These are phyloP conservation scores for Amanita muscaria DNA, from an alignment of 768 basidiomycete genomes.

Conservation along the genomic window DNA sequence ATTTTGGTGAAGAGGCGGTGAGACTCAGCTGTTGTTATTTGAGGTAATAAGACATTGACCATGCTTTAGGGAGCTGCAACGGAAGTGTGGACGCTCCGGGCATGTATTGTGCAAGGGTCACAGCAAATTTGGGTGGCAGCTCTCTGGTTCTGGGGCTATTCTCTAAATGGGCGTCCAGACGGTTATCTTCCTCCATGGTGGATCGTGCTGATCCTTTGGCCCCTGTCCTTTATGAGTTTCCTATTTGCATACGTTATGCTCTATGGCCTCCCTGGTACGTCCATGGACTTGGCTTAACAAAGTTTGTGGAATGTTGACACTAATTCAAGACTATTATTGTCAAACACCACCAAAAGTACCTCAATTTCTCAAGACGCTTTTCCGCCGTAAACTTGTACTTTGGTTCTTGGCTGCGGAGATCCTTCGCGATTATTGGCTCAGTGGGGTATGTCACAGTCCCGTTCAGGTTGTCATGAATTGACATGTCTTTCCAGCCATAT, in stretches of 20 bases:
- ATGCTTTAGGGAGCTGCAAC: constrained; percentile 73
- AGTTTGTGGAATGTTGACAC: neutral
- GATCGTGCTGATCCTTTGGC: constrained; percentile 79
- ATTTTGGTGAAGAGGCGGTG: constrained; percentile 95
- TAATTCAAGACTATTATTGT: constrained; percentile 65
- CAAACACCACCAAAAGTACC: constrained; percentile 94
- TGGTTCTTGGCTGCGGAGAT: constrained; percentile 95
- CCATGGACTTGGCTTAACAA: neutral
- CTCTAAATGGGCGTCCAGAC: constrained; percentile 48
- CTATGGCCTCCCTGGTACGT: constrained; percentile 75
- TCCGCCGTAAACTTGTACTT: constrained; percentile 84
- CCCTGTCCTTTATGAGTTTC: constrained; percentile 66
- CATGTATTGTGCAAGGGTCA: constrained; percentile 89
- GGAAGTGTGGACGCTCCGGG: constrained; percentile 87
- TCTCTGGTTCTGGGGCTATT: constrained; percentile 93
- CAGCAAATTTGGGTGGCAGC: constrained; percentile 96
- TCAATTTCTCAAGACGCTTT: constrained; percentile 82
- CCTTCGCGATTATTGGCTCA: constrained; percentile 88
- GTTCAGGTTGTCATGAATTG: neutral
- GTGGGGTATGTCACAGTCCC: constrained; percentile 48
- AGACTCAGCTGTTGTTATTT: constrained; percentile 17
- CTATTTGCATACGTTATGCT: constrained; percentile 78
- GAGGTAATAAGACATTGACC: neutral
- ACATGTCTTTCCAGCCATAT: constrained; percentile 50
- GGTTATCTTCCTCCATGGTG: constrained; percentile 68